Base-by-base conservation (phyloP, 768 basidiomycete genomes). In the Termitomyces sp. region DNA sequence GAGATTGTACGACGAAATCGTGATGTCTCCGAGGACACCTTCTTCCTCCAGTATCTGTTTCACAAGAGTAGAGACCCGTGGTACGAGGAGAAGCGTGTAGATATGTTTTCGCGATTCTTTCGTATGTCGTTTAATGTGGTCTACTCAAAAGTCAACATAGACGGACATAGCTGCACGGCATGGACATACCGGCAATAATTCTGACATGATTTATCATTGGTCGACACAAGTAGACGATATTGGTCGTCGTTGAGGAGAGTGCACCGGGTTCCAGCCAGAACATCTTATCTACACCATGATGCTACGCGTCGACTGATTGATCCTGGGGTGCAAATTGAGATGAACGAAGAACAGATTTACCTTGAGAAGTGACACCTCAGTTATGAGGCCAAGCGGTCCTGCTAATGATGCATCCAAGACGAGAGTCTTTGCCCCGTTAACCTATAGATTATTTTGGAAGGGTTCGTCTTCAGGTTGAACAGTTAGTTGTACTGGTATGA, bases 261-360 rank as follows among this genome's bases (percentile, higher is more conserved):
- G 92, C 87, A 17, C 95, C 95, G 11, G 88, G 72, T 72, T 98
- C 97, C 23, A 99, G 84, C 96, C 97, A 99, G 75, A 95, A 97
- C 92, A 99, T 96, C 78, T 97, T 97, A 76, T 98, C 95, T 3
- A 99, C 93, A 5, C 94, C 95, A 85, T 98, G 95, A 68, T 98
- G 91, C 96, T 98, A 63, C 54, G 23, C 29, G 29, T n/a, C 7
- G 57, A 48, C 35, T 50, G 35, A 31, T 51, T 12, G 2, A 34
- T 10, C 19, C 0, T 19, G 45, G 23, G 25, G n/a, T 16, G n/a
- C 27, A 45, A 31, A 23, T 10, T 19, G 19, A 25, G 29, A 25
- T 11, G 27, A 31, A 23, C 12, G 11, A 43, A 32, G 54, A 47
- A 54, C 34, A 32, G 29, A 4, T 37, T 29, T 51, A 95, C 97